phyloP scores from a whole-genome alignment of 2,329 filamentous ascomycete genomes.

The Myrmaecium sp. region DNA sequence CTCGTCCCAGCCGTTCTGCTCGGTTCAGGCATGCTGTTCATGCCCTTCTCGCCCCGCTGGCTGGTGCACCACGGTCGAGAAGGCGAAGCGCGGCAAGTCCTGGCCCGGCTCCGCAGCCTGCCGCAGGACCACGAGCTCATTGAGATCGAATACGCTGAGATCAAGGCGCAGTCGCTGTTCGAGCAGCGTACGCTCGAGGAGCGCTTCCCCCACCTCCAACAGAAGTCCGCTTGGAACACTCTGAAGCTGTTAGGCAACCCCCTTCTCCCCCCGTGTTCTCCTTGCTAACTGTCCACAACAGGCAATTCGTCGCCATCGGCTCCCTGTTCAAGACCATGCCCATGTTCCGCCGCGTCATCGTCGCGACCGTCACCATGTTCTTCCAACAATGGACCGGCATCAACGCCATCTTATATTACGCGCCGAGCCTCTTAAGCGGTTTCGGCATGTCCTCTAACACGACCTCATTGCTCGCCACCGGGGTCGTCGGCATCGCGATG shows the following conservation, averaged over 20 bases:
- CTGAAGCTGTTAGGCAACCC: constrained; percentile 13
- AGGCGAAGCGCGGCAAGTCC: constrained; percentile 44
- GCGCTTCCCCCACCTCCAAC: constrained; percentile 47
- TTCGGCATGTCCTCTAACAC: constrained; percentile 29
- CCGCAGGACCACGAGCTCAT: constrained; percentile 48
- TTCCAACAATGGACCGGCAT: constrained; percentile 34
- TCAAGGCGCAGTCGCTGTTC: constrained; percentile 62
- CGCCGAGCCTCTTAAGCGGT: constrained; percentile 31
- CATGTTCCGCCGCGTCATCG: constrained; percentile 49
- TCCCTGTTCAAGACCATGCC: constrained; percentile 47
- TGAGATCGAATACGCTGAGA: constrained; percentile 64
- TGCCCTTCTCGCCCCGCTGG: constrained; percentile 68
- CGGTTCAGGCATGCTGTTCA: constrained; percentile 55
- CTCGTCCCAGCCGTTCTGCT: constrained; percentile 50
- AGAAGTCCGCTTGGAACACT: constrained; percentile 44
- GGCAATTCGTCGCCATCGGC: constrained; percentile 51
- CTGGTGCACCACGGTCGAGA: constrained; percentile 54
- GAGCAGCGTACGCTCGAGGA: constrained; percentile 55
- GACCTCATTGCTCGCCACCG: constrained; percentile 46
- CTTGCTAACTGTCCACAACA: constrained; percentile 29
- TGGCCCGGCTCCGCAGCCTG: constrained; percentile 48
- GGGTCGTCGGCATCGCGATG: constrained; percentile 55
- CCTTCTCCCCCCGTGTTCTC: constrained; percentile 2
- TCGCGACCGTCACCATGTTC: constrained; percentile 37
- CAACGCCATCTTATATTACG: constrained; percentile 31